Conservation (phyloP, 1,139 yeast genomes). For the Sugiyamaella pinicola region DNA sequence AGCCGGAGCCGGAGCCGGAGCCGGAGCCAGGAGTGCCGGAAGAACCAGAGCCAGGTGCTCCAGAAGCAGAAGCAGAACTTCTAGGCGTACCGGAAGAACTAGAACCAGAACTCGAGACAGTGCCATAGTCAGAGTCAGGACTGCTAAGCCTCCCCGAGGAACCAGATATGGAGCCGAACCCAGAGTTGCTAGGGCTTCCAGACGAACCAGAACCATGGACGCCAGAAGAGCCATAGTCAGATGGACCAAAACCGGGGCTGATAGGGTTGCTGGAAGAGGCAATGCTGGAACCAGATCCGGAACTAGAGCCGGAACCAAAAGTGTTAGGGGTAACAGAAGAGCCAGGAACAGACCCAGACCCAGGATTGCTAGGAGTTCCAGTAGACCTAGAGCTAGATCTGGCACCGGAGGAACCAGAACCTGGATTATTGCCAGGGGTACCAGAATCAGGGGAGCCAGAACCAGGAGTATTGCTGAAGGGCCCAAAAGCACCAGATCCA, state of each 20-base stretch:
- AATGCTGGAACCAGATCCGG: neutral
- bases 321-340: neutral
- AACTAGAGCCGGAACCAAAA: neutral
- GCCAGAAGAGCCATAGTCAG: neutral
- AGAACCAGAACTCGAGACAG: neutral
- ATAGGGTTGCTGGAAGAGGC: too few species aligned
- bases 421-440: conserved; percentile 2
- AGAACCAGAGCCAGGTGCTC: neutral
- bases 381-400: neutral
- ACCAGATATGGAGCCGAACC: too few species aligned
- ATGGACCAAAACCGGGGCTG: neutral
- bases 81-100: neutral
- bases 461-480: neutral
- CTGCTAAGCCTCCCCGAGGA: neutral
- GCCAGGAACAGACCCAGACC: neutral
- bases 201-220: neutral
- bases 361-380: too few species aligned
- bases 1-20: neutral
- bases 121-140: neutral
- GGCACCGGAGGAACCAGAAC: conserved; percentile 11
- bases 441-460: conserved; percentile 15
- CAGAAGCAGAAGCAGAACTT: neutral
- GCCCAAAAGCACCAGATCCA: conserved; percentile 7
- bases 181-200: neutral
- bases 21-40: neutral